phyloP scores from a whole-genome alignment of 169 alveolate species.

The Fabrea salina region DNA sequence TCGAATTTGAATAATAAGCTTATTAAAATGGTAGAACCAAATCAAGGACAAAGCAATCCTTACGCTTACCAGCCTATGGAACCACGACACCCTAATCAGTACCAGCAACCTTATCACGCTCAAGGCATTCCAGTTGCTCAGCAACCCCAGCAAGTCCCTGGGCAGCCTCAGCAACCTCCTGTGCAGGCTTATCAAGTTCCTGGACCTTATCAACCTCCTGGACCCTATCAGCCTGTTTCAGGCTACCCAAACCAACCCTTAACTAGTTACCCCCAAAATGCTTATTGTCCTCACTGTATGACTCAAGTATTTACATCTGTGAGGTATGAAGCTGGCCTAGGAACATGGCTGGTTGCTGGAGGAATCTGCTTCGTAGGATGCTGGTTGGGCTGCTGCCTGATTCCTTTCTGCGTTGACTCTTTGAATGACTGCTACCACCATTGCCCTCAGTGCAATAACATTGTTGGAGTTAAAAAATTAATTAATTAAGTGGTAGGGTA shows the following conservation, averaged over 20 bases:
- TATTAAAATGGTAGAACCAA: neutral
- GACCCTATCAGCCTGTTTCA: no score
- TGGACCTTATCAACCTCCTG: no score
- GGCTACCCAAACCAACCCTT: no score
- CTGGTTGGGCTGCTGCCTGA: constrained; percentile 37
- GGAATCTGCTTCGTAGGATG: constrained; percentile 37
- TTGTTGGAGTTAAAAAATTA: neutral
- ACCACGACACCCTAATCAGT: no score
- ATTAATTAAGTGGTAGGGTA: no score
- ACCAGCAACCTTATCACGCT: no score
- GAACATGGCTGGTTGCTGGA: neutral
- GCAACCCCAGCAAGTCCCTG: no score
- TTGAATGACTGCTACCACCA: constrained; percentile 31
- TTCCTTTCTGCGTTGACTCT: constrained; percentile 35
- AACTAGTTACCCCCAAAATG: no score
- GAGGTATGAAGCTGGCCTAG: neutral
- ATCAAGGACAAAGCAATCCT: neutral
- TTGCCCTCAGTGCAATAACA: constrained; percentile 23
- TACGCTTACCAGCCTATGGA: neutral
- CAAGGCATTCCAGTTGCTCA: no score
- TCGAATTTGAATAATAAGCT: constrained; percentile 47
- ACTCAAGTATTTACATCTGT: constrained; percentile 10
- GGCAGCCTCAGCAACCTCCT: no score
- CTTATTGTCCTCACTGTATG: constrained; percentile 7
- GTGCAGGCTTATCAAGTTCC: no score